A percentile compares a stretch with the other conserved stretches of the same genome.
Evolutionary conservation across 495 filamentous ascomycete genomes (phyloP).

Genomic region (Paragyromitra xinjiangensis): DNA sequence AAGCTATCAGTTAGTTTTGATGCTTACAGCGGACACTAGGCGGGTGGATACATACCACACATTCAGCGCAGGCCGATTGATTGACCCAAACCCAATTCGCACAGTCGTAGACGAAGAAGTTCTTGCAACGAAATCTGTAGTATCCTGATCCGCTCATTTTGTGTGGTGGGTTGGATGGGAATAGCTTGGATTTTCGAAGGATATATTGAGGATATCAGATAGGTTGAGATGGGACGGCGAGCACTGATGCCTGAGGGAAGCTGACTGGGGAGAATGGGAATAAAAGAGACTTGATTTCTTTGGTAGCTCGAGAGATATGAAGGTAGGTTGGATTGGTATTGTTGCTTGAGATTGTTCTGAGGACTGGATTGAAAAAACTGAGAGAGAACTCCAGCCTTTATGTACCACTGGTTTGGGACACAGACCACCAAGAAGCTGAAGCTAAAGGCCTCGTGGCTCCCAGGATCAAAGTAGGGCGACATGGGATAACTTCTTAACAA

Average conservation of each 20-base stretch:
- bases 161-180: conserved; percentile 6
- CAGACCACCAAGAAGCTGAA: conserved; percentile 47
- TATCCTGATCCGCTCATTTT: conserved; percentile 68
- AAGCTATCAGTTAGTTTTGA: conserved; percentile 17
- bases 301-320: neutral
- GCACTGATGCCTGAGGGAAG: neutral
- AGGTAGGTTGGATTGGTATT: conserved; percentile 10
- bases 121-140: conserved; percentile 71
- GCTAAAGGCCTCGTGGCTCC: conserved; percentile 43
- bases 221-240: too few species aligned
- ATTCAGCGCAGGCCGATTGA: conserved; percentile 66
- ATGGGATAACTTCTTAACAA: conserved; percentile 47
- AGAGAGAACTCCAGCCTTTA: conserved; percentile 46
- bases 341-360: conserved; percentile 22
- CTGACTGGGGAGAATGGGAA: neutral
- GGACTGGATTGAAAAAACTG: conserved; percentile 22
- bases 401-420: conserved; percentile 34
- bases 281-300: neutral
- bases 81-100: conserved; percentile 71
- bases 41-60: conserved; percentile 62
- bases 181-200: neutral
- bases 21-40: neutral
- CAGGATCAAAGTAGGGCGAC: conserved; percentile 36
- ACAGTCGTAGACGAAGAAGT: conserved; percentile 68
- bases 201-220: neutral